Evolutionary conservation across 805 yeast genomes (phyloP).

Genomic region (Wickerhamiella occidentalis): DNA sequence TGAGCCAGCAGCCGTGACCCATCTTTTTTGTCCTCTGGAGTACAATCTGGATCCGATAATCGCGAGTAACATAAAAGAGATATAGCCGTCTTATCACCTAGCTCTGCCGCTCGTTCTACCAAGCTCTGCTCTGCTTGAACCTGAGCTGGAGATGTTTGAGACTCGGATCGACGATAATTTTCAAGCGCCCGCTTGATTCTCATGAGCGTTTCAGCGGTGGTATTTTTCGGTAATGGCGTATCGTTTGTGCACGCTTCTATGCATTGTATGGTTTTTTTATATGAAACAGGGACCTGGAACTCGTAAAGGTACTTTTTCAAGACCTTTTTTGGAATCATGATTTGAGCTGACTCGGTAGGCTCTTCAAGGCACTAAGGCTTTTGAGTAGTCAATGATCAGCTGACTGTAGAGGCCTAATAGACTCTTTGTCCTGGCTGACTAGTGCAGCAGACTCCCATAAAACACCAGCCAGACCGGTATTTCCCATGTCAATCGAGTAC

Average conservation of each 20-base stretch:
- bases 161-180: slow-evolving; percentile 47
- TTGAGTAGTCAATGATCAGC: not conserved
- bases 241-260: slow-evolving; percentile 19
- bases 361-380: no score
- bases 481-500: slow-evolving; percentile 13
- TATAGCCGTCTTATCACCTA: slow-evolving; percentile 73
- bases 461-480: no score
- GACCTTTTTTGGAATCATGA: slow-evolving; percentile 13
- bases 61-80: slow-evolving; percentile 60
- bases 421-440: not conserved
- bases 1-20: slow-evolving; percentile 51
- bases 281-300: slow-evolving; percentile 21
- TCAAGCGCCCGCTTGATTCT: slow-evolving; percentile 54
- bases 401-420: not conserved
- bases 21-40: slow-evolving; percentile 44
- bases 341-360: not conserved
- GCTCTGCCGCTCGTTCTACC: slow-evolving; percentile 72
- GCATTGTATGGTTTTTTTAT: slow-evolving; percentile 15
- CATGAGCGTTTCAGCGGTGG: slow-evolving; percentile 49
- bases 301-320: slow-evolving; percentile 22
- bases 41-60: slow-evolving; percentile 31
- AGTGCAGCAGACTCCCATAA: not conserved
- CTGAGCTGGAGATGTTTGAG: slow-evolving; percentile 43
- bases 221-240: slow-evolving; percentile 33
- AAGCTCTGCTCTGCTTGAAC: slow-evolving; percentile 56